Percentiles rank a stretch among this genome's conserved stretches.
These are phyloP conservation scores for Pyrenochaeta sp. DNA, from an alignment of 2,329 filamentous ascomycete genomes.

Conservation along the genomic window DNA sequence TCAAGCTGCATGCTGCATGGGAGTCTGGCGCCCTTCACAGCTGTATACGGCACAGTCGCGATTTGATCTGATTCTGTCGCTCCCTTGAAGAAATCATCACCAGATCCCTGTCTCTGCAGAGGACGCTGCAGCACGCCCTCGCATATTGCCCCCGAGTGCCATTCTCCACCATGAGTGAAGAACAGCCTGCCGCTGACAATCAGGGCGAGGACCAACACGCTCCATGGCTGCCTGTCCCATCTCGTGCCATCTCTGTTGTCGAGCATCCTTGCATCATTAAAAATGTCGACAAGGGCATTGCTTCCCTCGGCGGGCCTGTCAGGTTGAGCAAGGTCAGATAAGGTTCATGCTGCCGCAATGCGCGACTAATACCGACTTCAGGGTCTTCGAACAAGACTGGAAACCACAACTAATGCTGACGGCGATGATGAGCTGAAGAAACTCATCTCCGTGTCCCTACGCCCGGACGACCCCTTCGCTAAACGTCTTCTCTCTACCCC, in stretches of 20 bases:
- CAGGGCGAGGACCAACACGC: slow-evolving; percentile 19
- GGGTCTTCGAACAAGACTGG: slow-evolving; percentile 39
- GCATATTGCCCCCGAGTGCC: slow-evolving; percentile 3
- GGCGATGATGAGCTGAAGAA: slow-evolving; percentile 54
- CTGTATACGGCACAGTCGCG: neutral
- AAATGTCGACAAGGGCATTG: slow-evolving; percentile 70
- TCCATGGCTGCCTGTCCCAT: slow-evolving; percentile 62
- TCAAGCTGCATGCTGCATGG: neutral
- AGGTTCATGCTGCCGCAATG: neutral
- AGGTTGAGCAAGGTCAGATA: slow-evolving; percentile 61
- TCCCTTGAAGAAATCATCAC: slow-evolving; percentile 1
- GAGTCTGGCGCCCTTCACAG: neutral
- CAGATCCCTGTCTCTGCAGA: slow-evolving; percentile 17
- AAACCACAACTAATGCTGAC: slow-evolving; percentile 28
- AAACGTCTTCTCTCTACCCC: slow-evolving; percentile 81
- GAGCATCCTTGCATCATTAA: slow-evolving; percentile 74
- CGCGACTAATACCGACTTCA: slow-evolving; percentile 22
- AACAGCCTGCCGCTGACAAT: slow-evolving; percentile 8
- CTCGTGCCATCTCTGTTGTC: slow-evolving; percentile 64
- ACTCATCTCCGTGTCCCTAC: slow-evolving; percentile 74
- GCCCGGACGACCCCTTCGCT: slow-evolving; percentile 80
- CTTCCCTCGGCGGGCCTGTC: slow-evolving; percentile 66
- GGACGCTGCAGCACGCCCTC: slow-evolving; percentile 9
- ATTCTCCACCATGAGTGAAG: slow-evolving; percentile 19
- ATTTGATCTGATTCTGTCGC: slow-evolving; percentile 4